Evolutionary conservation across 345 rosid genomes (phyloP).

Genomic region (Euphorbia lathyris): DNA sequence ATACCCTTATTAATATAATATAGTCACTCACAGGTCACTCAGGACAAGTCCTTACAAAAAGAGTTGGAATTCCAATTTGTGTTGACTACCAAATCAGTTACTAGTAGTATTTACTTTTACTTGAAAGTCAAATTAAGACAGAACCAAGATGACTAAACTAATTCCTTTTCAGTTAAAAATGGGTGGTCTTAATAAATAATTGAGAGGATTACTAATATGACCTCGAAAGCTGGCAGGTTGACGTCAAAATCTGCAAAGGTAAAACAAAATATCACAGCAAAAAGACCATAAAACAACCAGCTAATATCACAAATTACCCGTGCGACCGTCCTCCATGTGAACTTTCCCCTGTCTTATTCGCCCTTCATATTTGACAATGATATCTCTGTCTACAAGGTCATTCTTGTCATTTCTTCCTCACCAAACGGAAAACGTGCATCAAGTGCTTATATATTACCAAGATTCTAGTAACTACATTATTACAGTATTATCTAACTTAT

Average conservation of each 20-base stretch:
- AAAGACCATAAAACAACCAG: not conserved
- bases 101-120: not conserved
- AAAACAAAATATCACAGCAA: not conserved
- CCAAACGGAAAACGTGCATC: too few species aligned
- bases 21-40: too few species aligned
- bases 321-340: slow-evolving; percentile 36
- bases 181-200: too few species aligned
- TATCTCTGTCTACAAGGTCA: not conserved
- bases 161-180: not conserved
- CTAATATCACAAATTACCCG: slow-evolving; percentile 30
- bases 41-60: too few species aligned
- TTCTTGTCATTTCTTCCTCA: slow-evolving; percentile 8
- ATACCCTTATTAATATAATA: too few species aligned
- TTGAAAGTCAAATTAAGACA: not conserved
- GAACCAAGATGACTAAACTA: not conserved
- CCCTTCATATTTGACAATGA: slow-evolving; percentile 9
- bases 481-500: too few species aligned
- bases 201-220: not conserved
- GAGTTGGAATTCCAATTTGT: too few species aligned
- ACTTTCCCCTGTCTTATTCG: not conserved
- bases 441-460: too few species aligned
- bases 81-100: too few species aligned
- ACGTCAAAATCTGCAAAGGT: slow-evolving; percentile 10
- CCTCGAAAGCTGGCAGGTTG: not conserved
- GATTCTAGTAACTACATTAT: too few species aligned